Base-by-base conservation (phyloP, 2,329 filamentous ascomycete genomes). In the Cercospora beticola region DNA sequence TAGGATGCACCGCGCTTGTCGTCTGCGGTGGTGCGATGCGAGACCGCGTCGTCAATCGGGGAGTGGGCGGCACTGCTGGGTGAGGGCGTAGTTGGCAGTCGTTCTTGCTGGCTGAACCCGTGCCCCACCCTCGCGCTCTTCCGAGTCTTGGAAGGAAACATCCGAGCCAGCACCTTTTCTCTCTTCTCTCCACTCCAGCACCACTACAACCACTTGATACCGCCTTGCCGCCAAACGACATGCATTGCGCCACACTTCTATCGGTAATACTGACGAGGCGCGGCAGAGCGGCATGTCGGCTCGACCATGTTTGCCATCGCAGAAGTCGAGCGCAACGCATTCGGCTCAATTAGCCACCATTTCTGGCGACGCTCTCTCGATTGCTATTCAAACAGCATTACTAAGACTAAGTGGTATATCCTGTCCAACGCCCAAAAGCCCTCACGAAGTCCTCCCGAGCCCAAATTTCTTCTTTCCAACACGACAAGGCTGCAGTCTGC, bases 381-480 rank as follows among this genome's bases (percentile, higher is more conserved):
- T 8, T 28, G 10, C 49, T 54, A 12, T 14, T 3, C 23, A 14
- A 26, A 54, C 23, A 28, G 21, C 49, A 54, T 54, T 28, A 54
- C 49, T 54, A 28, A 54, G 49, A 54, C 49, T 26, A 54, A 54
- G 49, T 54, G 49, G 49, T 54, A 54, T 54, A 54, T 54, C 49
- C 49, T 54, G 21, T 54, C 23, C 23, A 54, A 54, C 49, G 46
- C 21, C 49, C 49, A 6, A 54, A 54, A 28, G 5, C 21, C 21
- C 21, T 54, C 21, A 23, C 23, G 14, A 28, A 54, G 49, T n/a
- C 21, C 23, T 28, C 12, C 49, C 49, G 23, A 54, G 49, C 21
- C 49, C 2, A 54, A 54, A 7, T 28, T 3, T 3, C 49, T 28
- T 54, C 23, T 16, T 46, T n/a, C 49, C 49, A 28, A 54, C 14